Evolutionary conservation across 352 stramenopile genomes (phyloP), one percentile per base, ranked within the genome.

Genomic region (Pythium phragmitis): DNA sequence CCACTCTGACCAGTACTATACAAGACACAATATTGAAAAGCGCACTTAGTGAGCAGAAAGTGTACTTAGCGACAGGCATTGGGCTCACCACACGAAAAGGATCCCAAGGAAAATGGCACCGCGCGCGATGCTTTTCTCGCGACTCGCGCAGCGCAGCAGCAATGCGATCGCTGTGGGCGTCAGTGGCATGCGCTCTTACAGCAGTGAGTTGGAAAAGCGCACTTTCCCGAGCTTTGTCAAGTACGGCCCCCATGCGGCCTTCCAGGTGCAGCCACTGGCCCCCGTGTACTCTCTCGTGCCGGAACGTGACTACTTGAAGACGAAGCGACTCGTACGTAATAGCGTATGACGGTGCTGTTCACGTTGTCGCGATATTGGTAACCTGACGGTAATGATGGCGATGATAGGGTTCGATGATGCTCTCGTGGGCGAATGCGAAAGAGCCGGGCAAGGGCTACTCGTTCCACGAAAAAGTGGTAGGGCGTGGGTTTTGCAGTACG

Each of bases 381-480:
- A 16, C 0, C 30, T 26, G 17, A 26, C 7, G n/a, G 36, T 26
- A 34, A 37, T 30, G 7, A 19, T 19, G 50, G 33, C 9, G 7
- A 63, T 39, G 37, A 46, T 50, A 94, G 86, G 86, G 86, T 46
- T 75, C 82, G 26, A 88, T 94, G 61, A 90, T 94, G 80, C 64
- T 94, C 43, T 92, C 81, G 59, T 94, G 86, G 86, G 85, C 84
- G 21, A 87, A 85, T 56, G 70, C 81, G 42, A 86, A 69, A 23
- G 82, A 85, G 63, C 79, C 68, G 7, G 78, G 82, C 57, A 92
- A 93, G 67, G 82, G 85, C 74, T 77, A 77, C 63, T 62, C 64
- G 42, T 92, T 88, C 73, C 85, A 82, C 62, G 88, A 88, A 59
- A 94, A 94, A 75, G 80, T 80, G 65, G 86, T 94, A 39, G 26